A percentile compares a stretch with the other conserved stretches of the same genome.
These are phyloP conservation scores for Pelargonium citronellum DNA, from an alignment of 441 rosid species.

Conservation along the genomic window DNA sequence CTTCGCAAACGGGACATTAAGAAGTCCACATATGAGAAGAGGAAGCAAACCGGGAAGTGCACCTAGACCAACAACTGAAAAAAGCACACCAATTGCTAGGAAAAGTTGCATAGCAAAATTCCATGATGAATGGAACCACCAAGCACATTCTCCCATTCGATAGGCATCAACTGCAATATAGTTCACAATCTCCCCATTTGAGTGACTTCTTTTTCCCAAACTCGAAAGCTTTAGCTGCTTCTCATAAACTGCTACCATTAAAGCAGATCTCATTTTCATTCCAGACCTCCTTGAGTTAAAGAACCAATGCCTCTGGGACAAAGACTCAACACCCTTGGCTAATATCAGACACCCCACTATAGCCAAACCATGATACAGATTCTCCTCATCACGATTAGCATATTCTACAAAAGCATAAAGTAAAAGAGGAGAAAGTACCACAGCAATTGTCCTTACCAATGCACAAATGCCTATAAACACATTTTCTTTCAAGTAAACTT, in stretches of 20 bases:
- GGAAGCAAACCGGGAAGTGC: constrained; percentile 69
- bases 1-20: constrained; percentile 75
- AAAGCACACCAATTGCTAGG: constrained; percentile 51
- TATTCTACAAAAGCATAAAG: constrained; percentile 66
- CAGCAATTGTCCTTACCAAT: constrained; percentile 48
- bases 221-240: constrained; percentile 79
- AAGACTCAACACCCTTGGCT: constrained; percentile 61
- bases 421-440: constrained; percentile 59
- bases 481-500: constrained; percentile 60
- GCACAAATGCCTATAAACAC: constrained; percentile 44
- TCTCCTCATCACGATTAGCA: constrained; percentile 41
- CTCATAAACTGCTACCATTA: constrained; percentile 72
- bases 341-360: constrained; percentile 53
- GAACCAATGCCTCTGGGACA: constrained; percentile 70
- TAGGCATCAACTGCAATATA: constrained; percentile 80
- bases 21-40: constrained; percentile 51
- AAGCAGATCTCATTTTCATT: constrained; percentile 77
- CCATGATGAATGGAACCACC: constrained; percentile 87
- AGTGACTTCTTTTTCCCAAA: constrained; percentile 63
- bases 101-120: constrained; percentile 55
- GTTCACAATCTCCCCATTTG: constrained; percentile 76
- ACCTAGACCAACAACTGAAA: constrained; percentile 61
- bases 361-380: constrained; percentile 44
- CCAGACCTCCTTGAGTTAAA: constrained; percentile 73
- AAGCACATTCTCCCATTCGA: constrained; percentile 79